Base-by-base conservation (phyloP, 768 basidiomycete genomes). In the Hortiboletus flavorubellus region DNA sequence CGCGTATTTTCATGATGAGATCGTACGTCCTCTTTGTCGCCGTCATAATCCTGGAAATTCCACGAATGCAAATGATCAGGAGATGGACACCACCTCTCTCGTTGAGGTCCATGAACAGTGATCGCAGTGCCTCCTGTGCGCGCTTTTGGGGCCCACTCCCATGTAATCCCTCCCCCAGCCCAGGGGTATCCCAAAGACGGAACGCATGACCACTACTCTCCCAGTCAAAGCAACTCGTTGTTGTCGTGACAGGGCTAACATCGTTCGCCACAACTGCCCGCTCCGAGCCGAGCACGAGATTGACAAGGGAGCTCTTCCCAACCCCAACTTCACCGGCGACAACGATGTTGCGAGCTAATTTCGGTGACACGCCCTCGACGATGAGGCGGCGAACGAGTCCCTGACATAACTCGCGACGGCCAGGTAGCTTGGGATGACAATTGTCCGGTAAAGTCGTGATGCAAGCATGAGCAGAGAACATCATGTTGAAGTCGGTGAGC, bases 401-500 rank as follows among this genome's bases (percentile, higher is more conserved):
- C 26, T 61, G 64, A 30, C 66, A 63, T 42, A 52, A n/a, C 4
- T 58, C 49, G 15, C 42, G 56, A 40, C 65, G 66, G 2, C 65
- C 63, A 26, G 60, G 39, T 6, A 64, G 10, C 23, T 43, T 58
- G 33, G 66, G 66, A 51, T 67, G 55, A 16, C 64, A 68, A 33
- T 53, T 50, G 29, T 68, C 64, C 2, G 59, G 44, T 23, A 64
- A 33, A 1, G 63, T 64, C 1, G 63, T 64, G 53, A 64, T 31
- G 56, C 63, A 64, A 35, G 63, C 64, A 26, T 64, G 64, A 9
- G 45, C 72, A 7, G 64, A 57, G 29, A 75, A 76, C 10, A 30
- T 4, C 64, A 78, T 78, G n/a, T 56, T 58, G 49, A 65, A 61
- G 5, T 55, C 43, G 26, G 49, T 51, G 50, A 78, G 74, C 0